Base-by-base conservation (phyloP, 2,329 filamentous ascomycete genomes). In the Acephala macrosclerotiorum region DNA sequence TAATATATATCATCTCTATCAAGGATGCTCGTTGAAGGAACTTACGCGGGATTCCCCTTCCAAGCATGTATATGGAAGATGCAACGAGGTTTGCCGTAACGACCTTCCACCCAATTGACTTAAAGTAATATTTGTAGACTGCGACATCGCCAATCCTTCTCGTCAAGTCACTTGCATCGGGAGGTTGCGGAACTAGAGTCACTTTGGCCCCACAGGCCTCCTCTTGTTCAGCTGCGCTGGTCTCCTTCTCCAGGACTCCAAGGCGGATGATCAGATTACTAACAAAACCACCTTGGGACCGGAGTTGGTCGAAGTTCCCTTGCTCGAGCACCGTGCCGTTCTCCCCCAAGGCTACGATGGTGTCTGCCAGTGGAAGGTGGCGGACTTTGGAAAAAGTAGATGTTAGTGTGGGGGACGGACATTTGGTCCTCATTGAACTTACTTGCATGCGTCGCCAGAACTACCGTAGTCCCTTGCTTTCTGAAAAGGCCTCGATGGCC, bases 381-480 rank as follows among this genome's bases (percentile, higher is more conserved):
- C 75, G 78, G 49, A 77, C 67, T 71, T 22, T 35, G 42, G 8
- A 2, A 16, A 25, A 16, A 20, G 1, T 14, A 18, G 8, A 42
- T 12, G 59, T 33, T 1, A 14, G 3, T 18, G 12, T 20, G 20
- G 47, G 1, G 5, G 2, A 29, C 18, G 6, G 22, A 38, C 12
- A 16, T 16, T 22, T 29, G 3, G 12, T 14, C 75, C 20, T 11
- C 11, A 33, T 26, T n/a, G 22, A 65, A 73, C 67, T 68, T 71
- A 75, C 77, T 70, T 0, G 77, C 75, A 59, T 82, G 80, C 0
- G 82, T 83, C 0, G 77, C 79, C 6, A 81, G 70, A 11, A 82
- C 49, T 0, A 79, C 71, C 1, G 80, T 80, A 1, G 76, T 75
- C 0, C 71, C 70, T 61, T 72, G 74, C 53, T 26, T 71, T 18